These are phyloP conservation scores for Blyttiomyces sp. DNA, from an alignment of 371 early-diverging fungal species.

Conservation along the genomic window DNA sequence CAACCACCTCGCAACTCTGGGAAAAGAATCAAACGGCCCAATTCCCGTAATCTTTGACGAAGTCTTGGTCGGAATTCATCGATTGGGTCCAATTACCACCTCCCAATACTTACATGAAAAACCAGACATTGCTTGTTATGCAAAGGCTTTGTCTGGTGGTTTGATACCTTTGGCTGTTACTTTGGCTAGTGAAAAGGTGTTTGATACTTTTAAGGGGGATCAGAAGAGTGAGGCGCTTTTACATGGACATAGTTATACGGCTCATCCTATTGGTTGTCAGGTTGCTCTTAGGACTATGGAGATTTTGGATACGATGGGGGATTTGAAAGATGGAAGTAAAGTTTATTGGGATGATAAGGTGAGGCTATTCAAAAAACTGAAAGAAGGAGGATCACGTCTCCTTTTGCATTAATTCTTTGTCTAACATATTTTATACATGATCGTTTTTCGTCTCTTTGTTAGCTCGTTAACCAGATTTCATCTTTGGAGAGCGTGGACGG, in stretches of 20 bases:
- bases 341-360: slow-evolving; percentile 30
- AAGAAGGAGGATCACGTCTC: too few relatives aligned
- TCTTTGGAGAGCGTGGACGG: slow-evolving; percentile 58
- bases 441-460: too few relatives aligned
- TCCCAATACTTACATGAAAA: slow-evolving; percentile 62
- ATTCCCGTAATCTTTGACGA: slow-evolving; percentile 81
- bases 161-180: slow-evolving; percentile 70
- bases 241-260: slow-evolving; percentile 82
- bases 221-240: slow-evolving; percentile 69
- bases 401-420: not conserved
- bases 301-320: slow-evolving; percentile 42
- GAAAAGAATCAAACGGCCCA: slow-evolving; percentile 45
- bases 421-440: not conserved
- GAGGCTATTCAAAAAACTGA: too few relatives aligned
- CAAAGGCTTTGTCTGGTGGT: slow-evolving; percentile 76
- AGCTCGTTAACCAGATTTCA: slow-evolving; percentile 52
- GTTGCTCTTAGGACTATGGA: slow-evolving; percentile 65
- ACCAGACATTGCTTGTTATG: slow-evolving; percentile 79
- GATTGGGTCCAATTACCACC: slow-evolving; percentile 60
- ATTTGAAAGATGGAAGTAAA: slow-evolving; percentile 24
- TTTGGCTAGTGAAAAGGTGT: slow-evolving; percentile 63
- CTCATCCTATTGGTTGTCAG: slow-evolving; percentile 76
- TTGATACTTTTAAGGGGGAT: slow-evolving; percentile 61
- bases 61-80: slow-evolving; percentile 76
- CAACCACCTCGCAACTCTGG: slow-evolving; percentile 35